phyloP scores from a whole-genome alignment of 495 filamentous ascomycete species.

The Trichoderma reesei region DNA sequence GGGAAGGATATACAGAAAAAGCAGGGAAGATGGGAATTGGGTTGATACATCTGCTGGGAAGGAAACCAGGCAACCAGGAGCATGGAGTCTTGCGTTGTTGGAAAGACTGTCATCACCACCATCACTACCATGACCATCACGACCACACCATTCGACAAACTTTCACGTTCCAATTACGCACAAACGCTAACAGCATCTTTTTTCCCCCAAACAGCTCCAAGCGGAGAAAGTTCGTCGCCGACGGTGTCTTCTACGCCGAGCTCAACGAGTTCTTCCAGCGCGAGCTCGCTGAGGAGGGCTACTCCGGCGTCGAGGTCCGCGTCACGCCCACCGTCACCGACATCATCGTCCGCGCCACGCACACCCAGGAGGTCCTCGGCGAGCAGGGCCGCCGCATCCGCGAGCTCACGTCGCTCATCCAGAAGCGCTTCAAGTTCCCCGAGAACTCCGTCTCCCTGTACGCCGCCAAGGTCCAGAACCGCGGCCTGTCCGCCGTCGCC shows the following conservation, averaged over 20 bases:
- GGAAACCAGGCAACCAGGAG: neutral
- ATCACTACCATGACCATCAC: neutral
- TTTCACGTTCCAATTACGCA: no score
- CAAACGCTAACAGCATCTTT: neutral
- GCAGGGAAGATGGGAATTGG: neutral
- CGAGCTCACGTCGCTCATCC: constrained; percentile 98
- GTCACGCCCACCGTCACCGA: constrained; percentile 99
- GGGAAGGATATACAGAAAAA: neutral
- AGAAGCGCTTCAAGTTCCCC: constrained; percentile 99
- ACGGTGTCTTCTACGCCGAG: constrained; percentile 99
- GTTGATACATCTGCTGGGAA: neutral
- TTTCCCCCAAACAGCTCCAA: constrained; percentile 56
- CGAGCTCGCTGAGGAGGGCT: constrained; percentile 98
- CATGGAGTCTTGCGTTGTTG: neutral
- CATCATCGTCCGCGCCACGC: constrained; percentile 99
- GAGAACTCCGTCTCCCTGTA: constrained; percentile 99
- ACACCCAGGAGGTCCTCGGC: constrained; percentile 99
- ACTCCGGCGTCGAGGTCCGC: constrained; percentile 99
- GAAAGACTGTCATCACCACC: neutral
- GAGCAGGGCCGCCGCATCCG: constrained; percentile 99
- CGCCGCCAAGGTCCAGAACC: constrained; percentile 99
- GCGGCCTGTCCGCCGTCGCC: constrained; percentile 96
- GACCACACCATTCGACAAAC: neutral
- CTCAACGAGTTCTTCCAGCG: constrained; percentile 99
- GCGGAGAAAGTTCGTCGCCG: constrained; percentile 99